Base-by-base conservation (phyloP, 2,329 filamentous ascomycete genomes). In the Conoideocrella luteorostrata region DNA sequence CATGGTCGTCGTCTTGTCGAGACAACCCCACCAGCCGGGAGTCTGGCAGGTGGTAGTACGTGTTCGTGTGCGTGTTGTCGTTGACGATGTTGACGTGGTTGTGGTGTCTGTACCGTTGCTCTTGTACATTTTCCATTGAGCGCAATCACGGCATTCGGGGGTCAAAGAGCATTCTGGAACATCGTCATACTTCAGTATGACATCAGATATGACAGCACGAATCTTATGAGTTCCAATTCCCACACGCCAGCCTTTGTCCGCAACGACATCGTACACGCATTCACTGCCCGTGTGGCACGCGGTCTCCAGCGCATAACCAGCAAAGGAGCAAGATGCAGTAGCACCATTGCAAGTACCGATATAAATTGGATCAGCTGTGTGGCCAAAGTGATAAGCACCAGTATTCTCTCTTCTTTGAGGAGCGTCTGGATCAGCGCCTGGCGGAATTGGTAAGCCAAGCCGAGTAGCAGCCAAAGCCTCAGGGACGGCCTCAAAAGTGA, bases 321-420 rank as follows among this genome's bases (percentile, higher is more conserved):
- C 91, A 56, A 95, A 82, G 0, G 90, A 93, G 63, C 93, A 97
- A 10, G 84, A 82, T 3, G 91, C 90, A 2, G 87, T 89, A 3
- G 87, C 88, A 24, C 86, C 87, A 56, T 95, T 96, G 66, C 93
- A 97, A 1, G 84, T 87, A 24, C 93, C 93, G 69, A 96, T 90
- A 57, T 84, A 98, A 26, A 98, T 82, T 0, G 93, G 93, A 63
- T 98, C 93, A 1, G 93, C 93, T 0, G 89, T 97, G 57, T 97
- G 90, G 4, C 93, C 93, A 60, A 96, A 91, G 63, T 98, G 93
- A 58, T 82, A 94, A 0, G 86, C 75, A 11, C 88, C 90, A 0
- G 88, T 94, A 56, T 80, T 77, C 46, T 78, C 67, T 33, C 88
- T 74, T 29, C 77, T 74, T 56, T 94, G 88, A 23, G 88, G 84